These are phyloP conservation scores for Speleostelium caveatum DNA, from an alignment of 78 protist species.

Conservation along the genomic window DNA sequence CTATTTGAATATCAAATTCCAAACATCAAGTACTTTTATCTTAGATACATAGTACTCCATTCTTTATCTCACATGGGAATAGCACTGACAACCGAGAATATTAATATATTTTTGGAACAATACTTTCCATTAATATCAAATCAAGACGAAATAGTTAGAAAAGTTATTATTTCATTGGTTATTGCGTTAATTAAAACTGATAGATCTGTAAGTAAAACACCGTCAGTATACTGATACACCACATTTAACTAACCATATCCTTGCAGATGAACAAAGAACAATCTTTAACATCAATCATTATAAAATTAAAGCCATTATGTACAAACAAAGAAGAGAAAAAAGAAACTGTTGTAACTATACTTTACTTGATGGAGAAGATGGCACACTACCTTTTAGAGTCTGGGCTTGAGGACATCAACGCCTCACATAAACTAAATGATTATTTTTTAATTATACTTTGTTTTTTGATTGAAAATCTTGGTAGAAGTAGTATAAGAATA, in stretches of 20 bases:
- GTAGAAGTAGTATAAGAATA: background rate
- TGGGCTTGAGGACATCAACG: background rate
- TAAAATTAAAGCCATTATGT: conserved; percentile 11
- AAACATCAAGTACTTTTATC: conserved; percentile 12
- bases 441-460: conserved; percentile 18
- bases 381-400: background rate
- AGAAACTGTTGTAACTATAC: conserved; percentile 14
- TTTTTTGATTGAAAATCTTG: conserved; percentile 33
- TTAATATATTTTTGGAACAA: background rate
- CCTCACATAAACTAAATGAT: background rate
- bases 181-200: background rate
- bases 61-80: background rate
- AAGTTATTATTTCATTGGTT: background rate
- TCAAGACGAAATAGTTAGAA: conserved; percentile 26
- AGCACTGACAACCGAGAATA: background rate
- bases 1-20: too few relatives aligned
- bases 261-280: background rate
- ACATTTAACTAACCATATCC: background rate
- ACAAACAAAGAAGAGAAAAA: background rate
- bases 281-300: background rate
- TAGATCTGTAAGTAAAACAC: background rate
- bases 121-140: conserved; percentile 24
- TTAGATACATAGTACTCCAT: background rate
- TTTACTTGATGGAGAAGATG: conserved; percentile 27
- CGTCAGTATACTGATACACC: background rate